Conservation (phyloP, 1,139 yeast species). For the Blastobotrys elegans region DNA sequence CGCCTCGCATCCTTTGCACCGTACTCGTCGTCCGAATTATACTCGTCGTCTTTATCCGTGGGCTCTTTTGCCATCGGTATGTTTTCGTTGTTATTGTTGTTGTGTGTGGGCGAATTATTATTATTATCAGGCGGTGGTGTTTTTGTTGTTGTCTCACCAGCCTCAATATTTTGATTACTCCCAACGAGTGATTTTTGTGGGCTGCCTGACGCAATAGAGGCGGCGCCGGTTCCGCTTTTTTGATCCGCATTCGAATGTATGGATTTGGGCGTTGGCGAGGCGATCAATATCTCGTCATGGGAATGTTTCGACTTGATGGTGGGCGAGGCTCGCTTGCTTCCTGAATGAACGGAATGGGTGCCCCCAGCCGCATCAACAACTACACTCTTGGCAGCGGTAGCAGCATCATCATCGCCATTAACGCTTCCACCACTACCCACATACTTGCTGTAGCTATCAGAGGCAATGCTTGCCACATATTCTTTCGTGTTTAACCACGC, state of each 20-base stretch:
- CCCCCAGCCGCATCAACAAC: not conserved
- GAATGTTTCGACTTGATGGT: not conserved
- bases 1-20: constrained; percentile 11
- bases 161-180: not conserved
- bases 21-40: constrained; percentile 17
- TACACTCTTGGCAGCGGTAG: not conserved
- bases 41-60: constrained; percentile 13
- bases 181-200: not conserved
- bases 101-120: not conserved
- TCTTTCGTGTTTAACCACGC: constrained; percentile 16
- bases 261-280: constrained; percentile 8
- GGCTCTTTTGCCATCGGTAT: constrained; percentile 2
- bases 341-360: not conserved
- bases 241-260: not conserved
- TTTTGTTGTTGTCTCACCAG: not conserved
- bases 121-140: not conserved
- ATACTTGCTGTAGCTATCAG: not conserved
- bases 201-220: constrained; percentile 1
- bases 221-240: not conserved
- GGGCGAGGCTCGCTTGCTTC: not conserved
- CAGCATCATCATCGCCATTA: not conserved
- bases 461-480: constrained; percentile 11
- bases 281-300: not conserved
- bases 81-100: not conserved
- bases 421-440: not conserved